Conservation (phyloP, 352 stramenopile species). For the Globisporangium radiosum region DNA sequence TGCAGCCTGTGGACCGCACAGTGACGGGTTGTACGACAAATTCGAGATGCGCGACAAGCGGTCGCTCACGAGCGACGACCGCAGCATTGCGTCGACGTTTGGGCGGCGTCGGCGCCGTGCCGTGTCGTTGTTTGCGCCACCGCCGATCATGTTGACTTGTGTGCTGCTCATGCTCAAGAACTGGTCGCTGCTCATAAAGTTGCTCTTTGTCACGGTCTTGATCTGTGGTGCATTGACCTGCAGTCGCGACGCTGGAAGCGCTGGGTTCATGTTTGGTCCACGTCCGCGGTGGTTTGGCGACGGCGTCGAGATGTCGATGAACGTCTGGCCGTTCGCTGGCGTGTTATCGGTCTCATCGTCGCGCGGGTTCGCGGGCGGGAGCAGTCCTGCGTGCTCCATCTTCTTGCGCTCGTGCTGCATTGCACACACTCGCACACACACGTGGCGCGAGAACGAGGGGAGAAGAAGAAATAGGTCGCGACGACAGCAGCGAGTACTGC, state of each 20-base stretch:
- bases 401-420: constrained; percentile 40
- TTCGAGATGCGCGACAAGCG: constrained; percentile 43
- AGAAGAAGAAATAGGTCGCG: too few species aligned
- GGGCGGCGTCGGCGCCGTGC: constrained; percentile 36
- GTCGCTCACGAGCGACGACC: constrained; percentile 52
- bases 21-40: constrained; percentile 46
- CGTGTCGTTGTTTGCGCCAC: constrained; percentile 15
- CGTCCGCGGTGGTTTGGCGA: constrained; percentile 26
- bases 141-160: constrained; percentile 24
- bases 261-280: constrained; percentile 11
- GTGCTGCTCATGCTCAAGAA: constrained; percentile 38
- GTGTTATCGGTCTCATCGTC: constrained; percentile 39
- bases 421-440: not conserved
- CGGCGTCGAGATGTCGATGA: constrained; percentile 66
- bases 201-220: constrained; percentile 26
- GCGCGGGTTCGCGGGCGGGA: constrained; percentile 9
- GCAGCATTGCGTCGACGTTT: constrained; percentile 65
- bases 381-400: constrained; percentile 25
- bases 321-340: constrained; percentile 40
- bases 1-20: constrained; percentile 19
- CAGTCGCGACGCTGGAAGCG: constrained; percentile 9
- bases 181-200: constrained; percentile 57
- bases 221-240: constrained; percentile 20
- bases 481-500: too few species aligned
- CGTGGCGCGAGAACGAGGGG: too few species aligned